Conservation (phyloP, 208 protist genomes). For the Trypanosoma caninum region DNA sequence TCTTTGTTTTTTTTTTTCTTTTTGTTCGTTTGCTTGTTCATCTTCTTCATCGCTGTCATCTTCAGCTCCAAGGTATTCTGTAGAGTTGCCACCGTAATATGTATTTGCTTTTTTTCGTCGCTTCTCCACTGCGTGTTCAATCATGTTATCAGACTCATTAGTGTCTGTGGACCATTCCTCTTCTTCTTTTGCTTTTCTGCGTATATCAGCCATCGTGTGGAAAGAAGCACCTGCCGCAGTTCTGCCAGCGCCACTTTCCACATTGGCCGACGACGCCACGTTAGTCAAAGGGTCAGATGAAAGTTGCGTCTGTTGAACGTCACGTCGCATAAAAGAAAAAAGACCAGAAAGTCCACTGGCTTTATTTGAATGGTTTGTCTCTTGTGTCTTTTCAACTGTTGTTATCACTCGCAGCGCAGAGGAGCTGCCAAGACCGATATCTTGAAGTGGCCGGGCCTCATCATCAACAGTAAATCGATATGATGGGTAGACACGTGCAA, state of each 20-base stretch:
- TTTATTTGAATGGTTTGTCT: background rate
- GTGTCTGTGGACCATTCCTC: conserved; percentile 30
- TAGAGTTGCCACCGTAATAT: conserved; percentile 66
- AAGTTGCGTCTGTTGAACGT: background rate
- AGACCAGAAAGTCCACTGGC: conserved; percentile 1
- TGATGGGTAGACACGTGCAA: conserved; percentile 53
- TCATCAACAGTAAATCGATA: conserved; percentile 43
- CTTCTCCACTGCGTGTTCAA: conserved; percentile 3
- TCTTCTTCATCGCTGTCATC: conserved; percentile 18
- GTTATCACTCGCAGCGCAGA: conserved; percentile 58
- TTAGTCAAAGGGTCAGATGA: background rate
- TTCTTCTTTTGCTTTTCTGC: conserved; percentile 34
- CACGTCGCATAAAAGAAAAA: conserved; percentile 1
- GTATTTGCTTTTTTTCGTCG: conserved; percentile 40
- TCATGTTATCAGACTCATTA: conserved; percentile 5
- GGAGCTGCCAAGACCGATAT: conserved; percentile 37
- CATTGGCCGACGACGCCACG: background rate
- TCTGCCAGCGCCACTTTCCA: background rate
- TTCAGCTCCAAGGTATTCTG: conserved; percentile 42
- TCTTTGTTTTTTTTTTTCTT: background rate
- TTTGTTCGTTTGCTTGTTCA: background rate
- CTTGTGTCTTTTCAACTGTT: conserved; percentile 13
- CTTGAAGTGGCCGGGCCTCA: conserved; percentile 32
- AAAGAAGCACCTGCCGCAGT: conserved; percentile 10
- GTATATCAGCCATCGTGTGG: conserved; percentile 49